A percentile compares a stretch with the other conserved stretches of the same genome.
Conservation (phyloP, 495 filamentous ascomycete species). For the Immersiella caudata region DNA sequence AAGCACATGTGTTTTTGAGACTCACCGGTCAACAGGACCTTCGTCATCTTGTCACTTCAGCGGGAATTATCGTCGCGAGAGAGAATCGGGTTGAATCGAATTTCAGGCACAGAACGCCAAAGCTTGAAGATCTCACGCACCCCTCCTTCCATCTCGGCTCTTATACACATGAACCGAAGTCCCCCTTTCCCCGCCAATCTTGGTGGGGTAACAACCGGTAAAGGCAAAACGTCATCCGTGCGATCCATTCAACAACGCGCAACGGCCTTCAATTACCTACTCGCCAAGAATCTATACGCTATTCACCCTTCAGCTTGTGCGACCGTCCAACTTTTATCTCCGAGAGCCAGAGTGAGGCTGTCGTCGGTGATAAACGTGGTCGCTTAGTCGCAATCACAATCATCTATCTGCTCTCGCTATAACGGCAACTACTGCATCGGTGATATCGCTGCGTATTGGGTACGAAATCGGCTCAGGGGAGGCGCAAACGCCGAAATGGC, state of each 20-base stretch:
- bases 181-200: neutral
- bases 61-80: neutral
- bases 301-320: neutral
- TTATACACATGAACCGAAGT: neutral
- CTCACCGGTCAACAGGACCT: constrained; percentile 62
- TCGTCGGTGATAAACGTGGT: neutral
- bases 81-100: neutral
- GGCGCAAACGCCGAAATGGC: neutral
- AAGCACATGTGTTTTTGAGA: constrained; percentile 2
- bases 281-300: neutral
- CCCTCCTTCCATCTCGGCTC: neutral
- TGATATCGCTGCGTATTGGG: neutral
- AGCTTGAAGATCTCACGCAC: neutral
- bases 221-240: neutral
- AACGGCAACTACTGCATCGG: neutral
- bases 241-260: neutral
- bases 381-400: too few species aligned
- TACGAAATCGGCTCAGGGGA: neutral
- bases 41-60: constrained; percentile 50
- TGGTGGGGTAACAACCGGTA: neutral
- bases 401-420: neutral
- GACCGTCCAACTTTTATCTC: neutral
- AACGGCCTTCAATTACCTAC: too few species aligned
- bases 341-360: neutral
- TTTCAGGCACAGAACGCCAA: neutral